phyloP scores from a whole-genome alignment of 1,284 basidiomycete species.

The Melanopsichium pennsylvanicum region DNA sequence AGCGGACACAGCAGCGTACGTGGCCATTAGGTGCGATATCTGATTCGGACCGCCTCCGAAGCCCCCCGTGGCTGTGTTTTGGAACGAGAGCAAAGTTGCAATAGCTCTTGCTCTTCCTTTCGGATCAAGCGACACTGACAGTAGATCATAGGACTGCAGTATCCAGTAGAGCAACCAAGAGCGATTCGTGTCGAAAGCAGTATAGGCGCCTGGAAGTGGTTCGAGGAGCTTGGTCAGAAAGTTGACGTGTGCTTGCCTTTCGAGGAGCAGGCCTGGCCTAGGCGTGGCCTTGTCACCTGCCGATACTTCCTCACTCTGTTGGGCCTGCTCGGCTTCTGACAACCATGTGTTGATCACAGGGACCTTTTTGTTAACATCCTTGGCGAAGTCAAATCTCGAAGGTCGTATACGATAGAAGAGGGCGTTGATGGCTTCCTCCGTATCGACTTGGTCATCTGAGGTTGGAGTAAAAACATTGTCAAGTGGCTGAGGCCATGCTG shows the following conservation, averaged over 20 bases:
- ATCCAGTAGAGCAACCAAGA: constrained; percentile 65
- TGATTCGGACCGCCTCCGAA: constrained; percentile 92
- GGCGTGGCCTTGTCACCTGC: constrained; percentile 3
- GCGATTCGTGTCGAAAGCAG: constrained; percentile 61
- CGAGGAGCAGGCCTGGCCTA: constrained; percentile 38
- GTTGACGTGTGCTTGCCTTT: constrained; percentile 53
- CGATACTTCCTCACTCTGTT: constrained; percentile 12
- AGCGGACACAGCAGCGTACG: constrained; percentile 85
- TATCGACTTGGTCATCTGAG: constrained; percentile 56
- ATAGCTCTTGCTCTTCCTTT: constrained; percentile 52
- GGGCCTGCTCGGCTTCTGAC: constrained; percentile 15
- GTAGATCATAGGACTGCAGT: constrained; percentile 56
- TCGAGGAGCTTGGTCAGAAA: constrained; percentile 58
- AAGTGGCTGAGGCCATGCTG: constrained; percentile 49
- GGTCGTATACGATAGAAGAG: constrained; percentile 40
- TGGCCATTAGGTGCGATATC: constrained; percentile 84
- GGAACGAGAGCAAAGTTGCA: constrained; percentile 62
- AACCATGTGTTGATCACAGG: constrained; percentile 43
- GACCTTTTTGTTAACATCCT: constrained; percentile 1
- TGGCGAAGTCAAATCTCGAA: constrained; percentile 24
- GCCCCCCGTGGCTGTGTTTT: constrained; percentile 71
- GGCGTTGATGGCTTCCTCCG: constrained; percentile 52
- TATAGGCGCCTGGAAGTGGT: constrained; percentile 56
- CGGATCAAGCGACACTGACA: constrained; percentile 50
- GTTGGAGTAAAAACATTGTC: constrained; percentile 52